Evolutionary conservation across 2,329 filamentous ascomycete species (phyloP).

Genomic region (Penicillium sp.): DNA sequence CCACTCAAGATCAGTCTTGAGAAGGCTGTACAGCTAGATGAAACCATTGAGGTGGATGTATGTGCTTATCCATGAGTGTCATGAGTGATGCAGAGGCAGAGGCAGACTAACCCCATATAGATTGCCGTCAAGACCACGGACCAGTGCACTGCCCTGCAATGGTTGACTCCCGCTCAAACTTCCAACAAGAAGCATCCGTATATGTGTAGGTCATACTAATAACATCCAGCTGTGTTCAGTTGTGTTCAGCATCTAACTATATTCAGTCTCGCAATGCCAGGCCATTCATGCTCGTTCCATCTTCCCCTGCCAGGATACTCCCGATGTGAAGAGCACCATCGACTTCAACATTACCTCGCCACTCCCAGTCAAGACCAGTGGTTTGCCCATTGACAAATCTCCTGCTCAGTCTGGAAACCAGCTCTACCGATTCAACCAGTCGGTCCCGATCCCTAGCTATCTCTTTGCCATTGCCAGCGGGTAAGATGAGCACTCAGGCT

Average conservation of each 20-base stretch:
- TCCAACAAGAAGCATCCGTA: slow-evolving; percentile 95
- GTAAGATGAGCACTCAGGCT: slow-evolving; percentile 26
- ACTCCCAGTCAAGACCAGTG: slow-evolving; percentile 89
- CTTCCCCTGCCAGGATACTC: slow-evolving; percentile 96
- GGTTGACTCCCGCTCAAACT: slow-evolving; percentile 91
- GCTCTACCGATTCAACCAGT: slow-evolving; percentile 84
- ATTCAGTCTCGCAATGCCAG: slow-evolving; percentile 83
- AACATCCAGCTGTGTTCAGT: no score
- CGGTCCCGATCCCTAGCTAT: slow-evolving; percentile 91
- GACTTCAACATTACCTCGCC: slow-evolving; percentile 85
- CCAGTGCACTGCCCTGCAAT: slow-evolving; percentile 89
- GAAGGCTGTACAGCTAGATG: slow-evolving; percentile 50
- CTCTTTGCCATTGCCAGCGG: slow-evolving; percentile 85
- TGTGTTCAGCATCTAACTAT: not conserved
- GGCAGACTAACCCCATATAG: no score
- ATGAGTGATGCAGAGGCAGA: no score
- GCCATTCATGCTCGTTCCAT: slow-evolving; percentile 92
- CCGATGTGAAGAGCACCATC: slow-evolving; percentile 95
- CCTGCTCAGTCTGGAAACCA: slow-evolving; percentile 60
- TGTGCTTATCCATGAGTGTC: slow-evolving; percentile 19
- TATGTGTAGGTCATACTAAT: slow-evolving; percentile 64
- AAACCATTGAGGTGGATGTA: slow-evolving; percentile 54
- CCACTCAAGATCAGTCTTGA: slow-evolving; percentile 54
- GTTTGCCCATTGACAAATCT: slow-evolving; percentile 63
- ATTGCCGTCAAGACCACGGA: slow-evolving; percentile 81